Percentiles rank a stretch among this genome's conserved stretches.
phyloP scores from a whole-genome alignment of 805 yeast species.

The Ogataea nonfermentans region DNA sequence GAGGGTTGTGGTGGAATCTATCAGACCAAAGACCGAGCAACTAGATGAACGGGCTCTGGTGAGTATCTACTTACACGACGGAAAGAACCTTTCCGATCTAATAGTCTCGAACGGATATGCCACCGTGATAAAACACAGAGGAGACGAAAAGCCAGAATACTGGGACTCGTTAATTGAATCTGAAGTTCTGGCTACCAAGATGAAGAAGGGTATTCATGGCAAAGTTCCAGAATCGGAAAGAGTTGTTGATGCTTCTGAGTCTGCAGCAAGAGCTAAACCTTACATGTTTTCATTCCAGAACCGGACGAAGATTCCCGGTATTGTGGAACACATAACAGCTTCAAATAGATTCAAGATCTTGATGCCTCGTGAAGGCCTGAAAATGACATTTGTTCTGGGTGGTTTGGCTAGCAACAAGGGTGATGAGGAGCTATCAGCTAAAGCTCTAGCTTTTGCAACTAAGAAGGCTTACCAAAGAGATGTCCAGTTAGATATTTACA shows the following conservation, averaged over 20 bases:
- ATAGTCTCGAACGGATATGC: slow-evolving; percentile 70
- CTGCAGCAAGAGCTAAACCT: slow-evolving; percentile 66
- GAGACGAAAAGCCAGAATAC: slow-evolving; percentile 63
- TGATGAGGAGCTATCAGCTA: slow-evolving; percentile 40
- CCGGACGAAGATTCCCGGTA: slow-evolving; percentile 61
- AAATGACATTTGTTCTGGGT: slow-evolving; percentile 69
- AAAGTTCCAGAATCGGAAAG: slow-evolving; percentile 59
- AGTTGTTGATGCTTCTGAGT: slow-evolving; percentile 78
- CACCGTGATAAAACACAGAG: slow-evolving; percentile 74
- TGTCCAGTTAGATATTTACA: slow-evolving; percentile 65
- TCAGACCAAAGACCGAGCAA: slow-evolving; percentile 57
- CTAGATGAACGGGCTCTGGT: slow-evolving; percentile 68
- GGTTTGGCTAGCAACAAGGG: slow-evolving; percentile 54
- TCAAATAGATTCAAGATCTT: slow-evolving; percentile 64
- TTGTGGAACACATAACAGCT: slow-evolving; percentile 70
- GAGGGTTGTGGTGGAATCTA: slow-evolving; percentile 58
- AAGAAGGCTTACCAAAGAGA: slow-evolving; percentile 66
- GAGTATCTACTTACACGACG: slow-evolving; percentile 48
- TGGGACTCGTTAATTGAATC: slow-evolving; percentile 78
- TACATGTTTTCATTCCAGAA: slow-evolving; percentile 68
- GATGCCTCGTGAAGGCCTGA: slow-evolving; percentile 70
- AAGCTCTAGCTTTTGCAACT: slow-evolving; percentile 53
- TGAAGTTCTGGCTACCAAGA: slow-evolving; percentile 57
- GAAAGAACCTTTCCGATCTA: slow-evolving; percentile 56
- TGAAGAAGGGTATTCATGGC: slow-evolving; percentile 60